Conservation (phyloP, 1,284 basidiomycete species). For the Sporisorium exsertum region DNA sequence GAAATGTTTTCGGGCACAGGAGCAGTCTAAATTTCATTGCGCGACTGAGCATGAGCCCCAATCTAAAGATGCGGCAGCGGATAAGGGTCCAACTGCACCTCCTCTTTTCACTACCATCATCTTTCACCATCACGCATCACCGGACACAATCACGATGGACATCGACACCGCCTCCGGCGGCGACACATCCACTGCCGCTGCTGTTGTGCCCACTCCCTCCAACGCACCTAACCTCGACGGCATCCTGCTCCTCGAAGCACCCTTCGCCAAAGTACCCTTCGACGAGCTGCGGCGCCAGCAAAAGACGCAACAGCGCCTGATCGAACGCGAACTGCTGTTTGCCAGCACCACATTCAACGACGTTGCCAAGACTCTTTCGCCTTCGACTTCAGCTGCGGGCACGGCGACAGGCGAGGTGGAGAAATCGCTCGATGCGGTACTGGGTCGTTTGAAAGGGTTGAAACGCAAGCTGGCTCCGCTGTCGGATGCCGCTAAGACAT, state of each 20-base stretch:
- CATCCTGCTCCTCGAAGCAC: constrained; percentile 86
- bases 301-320: constrained; percentile 59
- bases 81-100: constrained; percentile 11
- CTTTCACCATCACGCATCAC: background rate
- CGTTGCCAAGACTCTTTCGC: background rate
- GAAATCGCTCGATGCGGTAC: constrained; percentile 79
- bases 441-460: constrained; percentile 78
- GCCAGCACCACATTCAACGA: constrained; percentile 32
- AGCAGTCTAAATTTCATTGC: background rate
- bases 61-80: too few species aligned
- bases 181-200: background rate
- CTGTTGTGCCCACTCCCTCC: background rate
- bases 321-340: constrained; percentile 51
- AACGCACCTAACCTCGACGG: constrained; percentile 74
- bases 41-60: background rate
- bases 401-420: constrained; percentile 17
- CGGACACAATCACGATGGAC: constrained; percentile 11
- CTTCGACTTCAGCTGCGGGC: background rate
- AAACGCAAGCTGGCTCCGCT: constrained; percentile 78
- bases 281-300: constrained; percentile 58
- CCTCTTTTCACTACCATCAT: constrained; percentile 2
- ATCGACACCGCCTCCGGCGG: background rate
- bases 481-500: constrained; percentile 29
- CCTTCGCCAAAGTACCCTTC: constrained; percentile 78
- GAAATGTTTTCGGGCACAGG: too few species aligned